Conservation (phyloP, 345 rosid species). For the Aquilaria sinensis region DNA sequence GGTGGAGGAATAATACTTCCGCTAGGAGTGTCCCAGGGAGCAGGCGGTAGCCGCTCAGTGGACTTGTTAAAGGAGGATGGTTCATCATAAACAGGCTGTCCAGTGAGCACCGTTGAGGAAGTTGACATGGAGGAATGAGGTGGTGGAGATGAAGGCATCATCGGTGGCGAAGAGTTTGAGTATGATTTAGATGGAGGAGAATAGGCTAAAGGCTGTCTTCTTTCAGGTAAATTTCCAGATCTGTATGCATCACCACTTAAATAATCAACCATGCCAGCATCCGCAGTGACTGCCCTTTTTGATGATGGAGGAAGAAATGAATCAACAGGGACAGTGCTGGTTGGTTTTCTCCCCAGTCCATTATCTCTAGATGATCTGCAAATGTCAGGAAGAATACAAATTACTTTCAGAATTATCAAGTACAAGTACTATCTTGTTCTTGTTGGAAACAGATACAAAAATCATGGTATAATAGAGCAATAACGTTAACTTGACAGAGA, state of each 20-base stretch:
- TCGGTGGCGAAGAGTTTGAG: constrained; percentile 34
- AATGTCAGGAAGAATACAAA: background rate
- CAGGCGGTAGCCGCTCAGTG: constrained; percentile 59
- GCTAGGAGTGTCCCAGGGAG: constrained; percentile 63
- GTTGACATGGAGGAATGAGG: constrained; percentile 13
- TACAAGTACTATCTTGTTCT: background rate
- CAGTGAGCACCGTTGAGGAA: constrained; percentile 21
- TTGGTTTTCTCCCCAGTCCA: constrained; percentile 36
- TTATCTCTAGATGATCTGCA: constrained; percentile 59
- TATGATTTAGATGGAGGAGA: constrained; percentile 23
- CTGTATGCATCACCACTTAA: constrained; percentile 81
- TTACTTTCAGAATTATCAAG: background rate
- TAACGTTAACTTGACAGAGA: background rate
- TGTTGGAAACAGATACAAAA: background rate
- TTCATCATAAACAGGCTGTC: constrained; percentile 53
- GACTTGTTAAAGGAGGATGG: constrained; percentile 36
- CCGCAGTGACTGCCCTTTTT: constrained; percentile 45
- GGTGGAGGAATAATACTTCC: constrained; percentile 67
- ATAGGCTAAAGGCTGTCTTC: constrained; percentile 22
- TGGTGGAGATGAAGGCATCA: constrained; percentile 24
- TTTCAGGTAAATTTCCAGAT: constrained; percentile 34
- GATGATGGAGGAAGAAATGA: constrained; percentile 71
- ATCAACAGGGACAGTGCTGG: constrained; percentile 18
- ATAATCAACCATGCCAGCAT: constrained; percentile 50
- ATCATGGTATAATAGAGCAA: too few species aligned